A percentile compares a stretch with the other conserved stretches of the same genome.
Conservation (phyloP, 495 filamentous ascomycete species). For the Lasiosphaeria ovina region DNA sequence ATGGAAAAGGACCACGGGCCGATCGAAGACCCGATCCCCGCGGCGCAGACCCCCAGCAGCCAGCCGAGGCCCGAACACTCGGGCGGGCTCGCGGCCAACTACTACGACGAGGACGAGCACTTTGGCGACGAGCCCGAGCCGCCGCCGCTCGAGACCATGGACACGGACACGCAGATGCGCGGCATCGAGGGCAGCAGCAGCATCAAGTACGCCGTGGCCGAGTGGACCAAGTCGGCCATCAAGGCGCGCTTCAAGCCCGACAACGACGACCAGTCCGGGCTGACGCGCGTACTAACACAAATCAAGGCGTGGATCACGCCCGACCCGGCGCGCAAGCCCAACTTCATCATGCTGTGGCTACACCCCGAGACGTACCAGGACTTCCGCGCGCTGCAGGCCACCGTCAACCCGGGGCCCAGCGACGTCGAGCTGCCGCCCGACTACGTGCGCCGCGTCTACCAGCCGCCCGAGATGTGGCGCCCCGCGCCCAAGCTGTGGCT, state of each 20-base stretch:
- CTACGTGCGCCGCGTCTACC: conserved; percentile 58
- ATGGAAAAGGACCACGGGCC: conserved; percentile 52
- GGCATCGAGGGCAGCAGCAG: conserved; percentile 36
- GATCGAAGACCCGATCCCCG: conserved; percentile 28
- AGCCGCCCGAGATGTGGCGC: conserved; percentile 63
- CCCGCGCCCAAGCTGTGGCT: conserved; percentile 66
- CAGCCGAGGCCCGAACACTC: conserved; percentile 12
- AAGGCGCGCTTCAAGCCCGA: conserved; percentile 15
- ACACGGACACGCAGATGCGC: conserved; percentile 30
- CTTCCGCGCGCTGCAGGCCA: conserved; percentile 61
- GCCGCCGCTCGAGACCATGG: conserved; percentile 24
- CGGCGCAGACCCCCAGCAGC: conserved; percentile 28
- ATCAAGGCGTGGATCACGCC: conserved; percentile 28
- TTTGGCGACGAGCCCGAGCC: conserved; percentile 29
- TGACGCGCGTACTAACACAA: conserved; percentile 23
- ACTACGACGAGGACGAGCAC: conserved; percentile 38
- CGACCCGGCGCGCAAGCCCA: conserved; percentile 24
- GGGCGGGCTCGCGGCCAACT: conserved; percentile 34
- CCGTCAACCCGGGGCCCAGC: conserved; percentile 45
- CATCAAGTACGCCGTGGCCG: conserved; percentile 20
- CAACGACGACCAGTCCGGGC: conserved; percentile 19
- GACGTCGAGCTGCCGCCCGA: conserved; percentile 50
- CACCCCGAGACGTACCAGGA: conserved; percentile 64
- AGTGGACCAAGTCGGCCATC: conserved; percentile 21
- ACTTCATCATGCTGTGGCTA: conserved; percentile 56